Evolutionary conservation across 495 filamentous ascomycete species (phyloP).

Genomic region (Rhypophila decipiens): DNA sequence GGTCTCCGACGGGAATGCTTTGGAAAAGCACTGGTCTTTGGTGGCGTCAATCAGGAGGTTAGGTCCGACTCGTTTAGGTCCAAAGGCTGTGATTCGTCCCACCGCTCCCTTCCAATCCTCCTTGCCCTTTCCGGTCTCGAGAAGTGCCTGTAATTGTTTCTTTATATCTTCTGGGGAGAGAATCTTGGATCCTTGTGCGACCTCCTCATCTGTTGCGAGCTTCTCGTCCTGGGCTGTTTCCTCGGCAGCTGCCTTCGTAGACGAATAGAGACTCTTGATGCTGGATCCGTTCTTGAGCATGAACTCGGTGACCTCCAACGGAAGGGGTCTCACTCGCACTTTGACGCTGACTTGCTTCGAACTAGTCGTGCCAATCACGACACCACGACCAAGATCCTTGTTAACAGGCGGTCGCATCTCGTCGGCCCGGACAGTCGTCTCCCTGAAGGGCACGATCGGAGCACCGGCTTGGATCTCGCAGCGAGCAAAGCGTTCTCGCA

Average conservation of each 20-base stretch:
- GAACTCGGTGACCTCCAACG: conserved; percentile 74
- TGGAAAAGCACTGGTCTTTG: conserved; percentile 61
- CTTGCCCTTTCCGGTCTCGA: conserved; percentile 58
- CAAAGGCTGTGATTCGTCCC: conserved; percentile 82
- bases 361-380: conserved; percentile 63
- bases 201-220: conserved; percentile 35
- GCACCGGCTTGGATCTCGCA: conserved; percentile 93
- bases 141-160: conserved; percentile 57
- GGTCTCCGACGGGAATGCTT: conserved; percentile 54
- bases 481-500: conserved; percentile 84
- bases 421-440: conserved; percentile 76
- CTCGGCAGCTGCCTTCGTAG: conserved; percentile 45
- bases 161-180: conserved; percentile 71
- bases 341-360: conserved; percentile 80
- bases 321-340: conserved; percentile 75
- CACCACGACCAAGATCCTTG: conserved; percentile 81
- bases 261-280: conserved; percentile 72
- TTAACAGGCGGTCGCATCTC: conserved; percentile 90
- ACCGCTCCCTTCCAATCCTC: conserved; percentile 73
- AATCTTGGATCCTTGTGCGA: conserved; percentile 43
- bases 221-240: conserved; percentile 21
- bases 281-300: conserved; percentile 69
- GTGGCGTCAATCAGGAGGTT: conserved; percentile 89
- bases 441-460: conserved; percentile 92
- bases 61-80: conserved; percentile 75